Evolutionary conservation across 1,284 basidiomycete genomes (phyloP).

Genomic region (Cutaneotrichosporon sp.): DNA sequence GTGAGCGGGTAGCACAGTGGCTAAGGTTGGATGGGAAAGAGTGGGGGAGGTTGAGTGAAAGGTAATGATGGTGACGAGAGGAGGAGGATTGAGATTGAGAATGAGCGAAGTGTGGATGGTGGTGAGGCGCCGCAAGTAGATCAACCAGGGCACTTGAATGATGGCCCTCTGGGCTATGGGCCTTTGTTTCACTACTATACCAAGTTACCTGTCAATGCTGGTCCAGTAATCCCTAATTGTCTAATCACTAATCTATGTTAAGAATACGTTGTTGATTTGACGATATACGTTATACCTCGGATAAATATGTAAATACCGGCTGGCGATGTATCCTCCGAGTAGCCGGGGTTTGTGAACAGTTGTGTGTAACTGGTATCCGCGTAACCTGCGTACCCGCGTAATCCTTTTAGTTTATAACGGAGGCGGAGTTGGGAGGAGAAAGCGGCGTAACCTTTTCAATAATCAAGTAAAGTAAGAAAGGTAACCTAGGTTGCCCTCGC

Average conservation of each 20-base stretch:
- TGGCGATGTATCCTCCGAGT: neutral
- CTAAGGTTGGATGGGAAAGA: neutral
- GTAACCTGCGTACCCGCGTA: no score
- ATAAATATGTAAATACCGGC: neutral
- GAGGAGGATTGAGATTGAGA: neutral
- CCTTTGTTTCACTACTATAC: no score
- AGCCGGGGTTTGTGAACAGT: neutral
- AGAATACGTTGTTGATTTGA: neutral
- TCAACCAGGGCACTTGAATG: neutral
- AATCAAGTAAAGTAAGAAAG: no score
- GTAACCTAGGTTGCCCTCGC: no score
- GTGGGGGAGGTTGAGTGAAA: neutral
- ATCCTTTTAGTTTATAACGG: no score
- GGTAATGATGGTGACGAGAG: neutral
- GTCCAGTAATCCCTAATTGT: no score
- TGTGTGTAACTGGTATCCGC: no score
- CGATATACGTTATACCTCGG: neutral
- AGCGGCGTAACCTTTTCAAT: no score
- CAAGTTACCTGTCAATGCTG: no score
- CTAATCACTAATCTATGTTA: no score
- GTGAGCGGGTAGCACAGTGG: neutral
- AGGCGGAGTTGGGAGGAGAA: no score
- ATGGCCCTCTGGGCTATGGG: no score
- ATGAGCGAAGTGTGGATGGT: neutral
- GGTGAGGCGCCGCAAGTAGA: neutral